phyloP scores from a whole-genome alignment of 2,329 filamentous ascomycete species.

The Ophiostoma sp. region DNA sequence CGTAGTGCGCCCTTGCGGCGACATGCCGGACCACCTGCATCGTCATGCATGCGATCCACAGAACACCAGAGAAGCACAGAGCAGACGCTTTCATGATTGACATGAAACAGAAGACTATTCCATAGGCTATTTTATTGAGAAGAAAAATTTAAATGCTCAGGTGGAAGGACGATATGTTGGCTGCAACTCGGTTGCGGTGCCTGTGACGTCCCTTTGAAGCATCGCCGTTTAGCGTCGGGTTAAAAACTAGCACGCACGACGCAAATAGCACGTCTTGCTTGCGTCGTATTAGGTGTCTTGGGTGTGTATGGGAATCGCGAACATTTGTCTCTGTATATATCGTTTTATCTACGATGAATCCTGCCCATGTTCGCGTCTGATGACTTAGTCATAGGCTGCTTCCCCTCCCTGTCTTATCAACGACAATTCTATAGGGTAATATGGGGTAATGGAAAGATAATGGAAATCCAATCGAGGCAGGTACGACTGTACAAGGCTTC shows the following conservation, averaged over 20 bases:
- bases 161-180: too few species aligned
- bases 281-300: neutral
- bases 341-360: too few species aligned
- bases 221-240: constrained; percentile 21
- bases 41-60: constrained; percentile 5
- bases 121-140: neutral
- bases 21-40: neutral
- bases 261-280: neutral
- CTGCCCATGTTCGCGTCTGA: neutral
- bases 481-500: neutral
- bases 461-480: constrained; percentile 20
- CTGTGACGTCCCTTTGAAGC: neutral
- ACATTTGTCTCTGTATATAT: too few species aligned
- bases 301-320: too few species aligned
- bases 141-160: neutral
- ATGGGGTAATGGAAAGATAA: constrained; percentile 24
- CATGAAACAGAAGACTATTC: too few species aligned
- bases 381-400: neutral
- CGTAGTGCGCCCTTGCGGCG: neutral
- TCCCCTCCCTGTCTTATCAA: neutral
- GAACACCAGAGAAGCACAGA: neutral
- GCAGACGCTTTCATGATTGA: neutral
- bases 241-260: neutral
- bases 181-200: neutral
- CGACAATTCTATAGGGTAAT: constrained; percentile 21